Base-by-base conservation (phyloP, 1,139 yeast species). In the Candida sanyaensis region DNA sequence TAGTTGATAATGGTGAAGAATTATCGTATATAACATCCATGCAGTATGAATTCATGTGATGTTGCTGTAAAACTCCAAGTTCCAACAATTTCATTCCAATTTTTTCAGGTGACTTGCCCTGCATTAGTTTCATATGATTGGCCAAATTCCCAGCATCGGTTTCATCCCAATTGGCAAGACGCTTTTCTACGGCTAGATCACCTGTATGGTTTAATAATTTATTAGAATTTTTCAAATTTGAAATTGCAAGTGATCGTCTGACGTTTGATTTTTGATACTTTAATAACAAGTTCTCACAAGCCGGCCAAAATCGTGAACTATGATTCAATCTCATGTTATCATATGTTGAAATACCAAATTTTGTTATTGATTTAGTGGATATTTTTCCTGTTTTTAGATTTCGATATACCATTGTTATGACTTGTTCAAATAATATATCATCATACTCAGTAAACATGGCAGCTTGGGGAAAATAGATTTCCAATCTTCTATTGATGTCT, bases 141-240 rank as follows among this genome's bases (percentile, higher is more conserved):
- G 96, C 95, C 41, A 86, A 60, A 11, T 75, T 70, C 1, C 97
- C 97, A 1, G 96, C 95, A 46, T 80, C 78, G 0, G 96, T 88
- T 58, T 91, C 95, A 62, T 91, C 97, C 77, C 78, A 74, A 34
- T 57, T 54, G 27, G 56, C 61, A 36, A 58, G 58, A 37, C 63
- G 55, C 4, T 32, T 12, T 6, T 32, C 36, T 7, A 12, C 17
- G 5, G 52, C 43, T 24, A 59, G 56, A 9, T 53, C 51, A 6
- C 68, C 69, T 4, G 64, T 59, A 45, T 67, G 64, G 51, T 71
- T 69, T 41, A 67, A 61, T 33, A 89, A 65, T 30, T 78, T 72
- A 9, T 89, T 83, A 60, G 76, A 90, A 42, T 89, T 81, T 57
- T 88, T 81, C 52, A 92, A 68, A 37, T 81, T 69, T 2, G 95